phyloP scores from a whole-genome alignment of 2,329 filamentous ascomycete species.

The Penicillium brevicompactum region DNA sequence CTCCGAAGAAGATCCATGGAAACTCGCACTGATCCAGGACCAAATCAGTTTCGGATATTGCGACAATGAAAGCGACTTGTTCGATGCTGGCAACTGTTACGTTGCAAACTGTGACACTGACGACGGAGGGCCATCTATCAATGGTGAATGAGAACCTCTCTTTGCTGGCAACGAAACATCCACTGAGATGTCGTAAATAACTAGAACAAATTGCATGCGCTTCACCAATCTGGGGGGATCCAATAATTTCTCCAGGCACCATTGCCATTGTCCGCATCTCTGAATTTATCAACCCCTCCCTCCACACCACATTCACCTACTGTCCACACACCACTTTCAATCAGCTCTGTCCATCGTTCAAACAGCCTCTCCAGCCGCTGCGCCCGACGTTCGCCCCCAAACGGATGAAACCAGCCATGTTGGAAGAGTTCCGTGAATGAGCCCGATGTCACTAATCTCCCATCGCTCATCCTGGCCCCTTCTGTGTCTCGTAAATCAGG shows the following conservation, averaged over 20 bases:
- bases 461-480: not conserved
- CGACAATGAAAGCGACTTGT: no score
- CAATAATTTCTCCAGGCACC: slow-evolving; percentile 15
- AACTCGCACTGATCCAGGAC: no score
- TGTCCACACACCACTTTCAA: slow-evolving; percentile 22
- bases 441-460: not conserved
- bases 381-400: slow-evolving; percentile 12
- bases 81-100: no score
- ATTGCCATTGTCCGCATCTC: slow-evolving; percentile 10
- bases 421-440: not conserved
- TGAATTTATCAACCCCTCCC: slow-evolving; percentile 19
- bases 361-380: slow-evolving; percentile 21
- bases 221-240: slow-evolving; percentile 10
- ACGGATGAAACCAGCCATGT: slow-evolving; percentile 1
- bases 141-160: no score
- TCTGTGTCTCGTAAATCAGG: not conserved
- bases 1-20: no score
- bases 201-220: not conserved
- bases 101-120: no score
- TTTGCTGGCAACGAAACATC: no score
- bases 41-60: no score
- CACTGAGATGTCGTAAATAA: not conserved
- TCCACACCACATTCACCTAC: slow-evolving; percentile 21
- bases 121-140: no score
- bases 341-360: slow-evolving; percentile 15